phyloP scores from a whole-genome alignment of 768 basidiomycete species.

The Kondoa subrosea region DNA sequence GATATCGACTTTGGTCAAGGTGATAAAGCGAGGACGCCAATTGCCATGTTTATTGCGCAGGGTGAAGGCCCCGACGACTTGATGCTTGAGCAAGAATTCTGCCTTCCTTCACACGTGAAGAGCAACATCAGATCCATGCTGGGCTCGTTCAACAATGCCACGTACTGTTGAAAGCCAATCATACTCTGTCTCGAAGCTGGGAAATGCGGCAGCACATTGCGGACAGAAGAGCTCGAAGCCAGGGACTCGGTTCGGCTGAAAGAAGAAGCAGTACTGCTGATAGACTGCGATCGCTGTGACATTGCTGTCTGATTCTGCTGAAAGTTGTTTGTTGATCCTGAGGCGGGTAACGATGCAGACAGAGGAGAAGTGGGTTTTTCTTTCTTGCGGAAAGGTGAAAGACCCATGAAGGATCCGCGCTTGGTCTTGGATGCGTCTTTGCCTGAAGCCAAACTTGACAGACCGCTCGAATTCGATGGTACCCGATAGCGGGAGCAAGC shows the following conservation, averaged over 20 bases:
- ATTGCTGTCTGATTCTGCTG: not conserved
- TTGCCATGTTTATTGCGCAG: not conserved
- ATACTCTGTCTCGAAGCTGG: not conserved
- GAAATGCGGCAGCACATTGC: not conserved
- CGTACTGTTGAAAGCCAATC: not conserved
- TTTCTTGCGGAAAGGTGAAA: not conserved
- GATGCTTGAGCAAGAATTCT: slow-evolving; percentile 3
- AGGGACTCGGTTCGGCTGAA: no score
- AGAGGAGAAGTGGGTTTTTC: not conserved
- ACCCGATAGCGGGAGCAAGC: no score
- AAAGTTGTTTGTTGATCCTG: not conserved
- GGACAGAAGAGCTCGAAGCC: no score
- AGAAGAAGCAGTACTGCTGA: no score
- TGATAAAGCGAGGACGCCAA: not conserved
- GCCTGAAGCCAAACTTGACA: no score
- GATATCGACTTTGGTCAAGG: not conserved
- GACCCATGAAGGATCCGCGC: not conserved
- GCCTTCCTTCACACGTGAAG: not conserved
- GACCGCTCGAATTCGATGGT: no score
- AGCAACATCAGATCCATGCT: not conserved
- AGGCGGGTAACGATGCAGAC: not conserved
- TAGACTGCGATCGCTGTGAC: not conserved
- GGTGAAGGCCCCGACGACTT: not conserved
- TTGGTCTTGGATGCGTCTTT: not conserved
- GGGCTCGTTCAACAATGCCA: not conserved